Evolutionary conservation across 495 filamentous ascomycete species (phyloP).

Genomic region (Aspergillus heteromorphus): DNA sequence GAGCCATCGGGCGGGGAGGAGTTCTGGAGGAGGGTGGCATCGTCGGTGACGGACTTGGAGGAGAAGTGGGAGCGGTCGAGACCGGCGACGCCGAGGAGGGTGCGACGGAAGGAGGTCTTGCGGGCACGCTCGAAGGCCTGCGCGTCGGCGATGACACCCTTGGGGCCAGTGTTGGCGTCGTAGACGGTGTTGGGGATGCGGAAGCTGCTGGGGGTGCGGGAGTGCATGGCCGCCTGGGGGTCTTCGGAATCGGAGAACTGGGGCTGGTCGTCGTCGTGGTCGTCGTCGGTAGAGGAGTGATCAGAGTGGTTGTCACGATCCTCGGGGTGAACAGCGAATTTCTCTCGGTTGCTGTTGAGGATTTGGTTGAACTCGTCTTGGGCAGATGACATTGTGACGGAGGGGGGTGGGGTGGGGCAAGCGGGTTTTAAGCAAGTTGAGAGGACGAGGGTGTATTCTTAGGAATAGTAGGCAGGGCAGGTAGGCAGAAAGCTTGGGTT

Average conservation of each 20-base stretch:
- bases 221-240: constrained; percentile 36
- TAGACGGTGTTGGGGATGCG: constrained; percentile 57
- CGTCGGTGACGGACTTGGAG: constrained; percentile 39
- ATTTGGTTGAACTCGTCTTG: constrained; percentile 83
- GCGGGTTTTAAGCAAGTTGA: constrained; percentile 15
- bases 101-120: constrained; percentile 54
- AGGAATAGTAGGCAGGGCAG: too few relatives aligned
- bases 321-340: constrained; percentile 51
- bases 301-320: constrained; percentile 49
- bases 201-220: constrained; percentile 38
- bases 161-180: constrained; percentile 89
- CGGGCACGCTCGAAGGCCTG: constrained; percentile 81
- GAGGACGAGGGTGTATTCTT: background rate
- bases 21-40: constrained; percentile 39
- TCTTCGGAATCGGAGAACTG: constrained; percentile 49
- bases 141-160: constrained; percentile 96
- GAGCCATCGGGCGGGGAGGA: constrained; percentile 30
- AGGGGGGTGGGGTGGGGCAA: constrained; percentile 4
- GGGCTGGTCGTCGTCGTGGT: constrained; percentile 53
- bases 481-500: background rate
- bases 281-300: constrained; percentile 47
- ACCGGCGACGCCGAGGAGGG: constrained; percentile 36
- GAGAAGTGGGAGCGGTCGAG: constrained; percentile 22
- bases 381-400: constrained; percentile 58
- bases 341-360: constrained; percentile 51